Conservation (phyloP, 1,284 basidiomycete genomes). For the Hymenochaete sp. region DNA sequence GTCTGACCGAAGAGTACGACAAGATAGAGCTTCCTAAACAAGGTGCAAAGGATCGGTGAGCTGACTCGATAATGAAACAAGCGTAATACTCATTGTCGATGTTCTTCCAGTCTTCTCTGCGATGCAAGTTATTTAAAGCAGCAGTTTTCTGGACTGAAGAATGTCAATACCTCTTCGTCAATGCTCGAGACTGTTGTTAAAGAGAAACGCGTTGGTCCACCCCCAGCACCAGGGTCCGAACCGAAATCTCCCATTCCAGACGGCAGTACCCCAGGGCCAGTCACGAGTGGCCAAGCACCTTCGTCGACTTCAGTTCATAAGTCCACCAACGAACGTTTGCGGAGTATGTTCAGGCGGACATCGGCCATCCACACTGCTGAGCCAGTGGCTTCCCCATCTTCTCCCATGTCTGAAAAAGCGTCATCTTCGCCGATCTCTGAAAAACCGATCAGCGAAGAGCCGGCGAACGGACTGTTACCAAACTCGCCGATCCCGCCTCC, state of each 20-base stretch:
- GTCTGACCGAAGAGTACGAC: slow-evolving; percentile 76
- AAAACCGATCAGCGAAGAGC: slow-evolving; percentile 6
- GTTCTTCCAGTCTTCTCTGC: slow-evolving; percentile 50
- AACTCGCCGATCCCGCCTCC: slow-evolving; percentile 11
- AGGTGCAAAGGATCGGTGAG: slow-evolving; percentile 76
- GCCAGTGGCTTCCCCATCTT: background rate
- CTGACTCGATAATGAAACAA: slow-evolving; percentile 17
- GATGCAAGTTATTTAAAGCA: slow-evolving; percentile 73
- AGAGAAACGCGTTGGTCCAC: slow-evolving; percentile 47
- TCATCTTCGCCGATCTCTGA: slow-evolving; percentile 7
- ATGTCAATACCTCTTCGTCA: slow-evolving; percentile 54
- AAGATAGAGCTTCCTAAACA: slow-evolving; percentile 73
- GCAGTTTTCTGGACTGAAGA: slow-evolving; percentile 64
- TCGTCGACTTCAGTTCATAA: slow-evolving; percentile 1
- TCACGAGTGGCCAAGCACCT: background rate
- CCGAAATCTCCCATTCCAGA: slow-evolving; percentile 6
- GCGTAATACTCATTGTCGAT: slow-evolving; percentile 6
- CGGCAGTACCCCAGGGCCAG: background rate
- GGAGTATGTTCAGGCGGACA: slow-evolving; percentile 16
- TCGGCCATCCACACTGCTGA: slow-evolving; percentile 10
- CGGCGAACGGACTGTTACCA: no score
- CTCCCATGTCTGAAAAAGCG: slow-evolving; percentile 6
- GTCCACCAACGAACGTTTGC: slow-evolving; percentile 16
- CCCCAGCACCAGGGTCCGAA: slow-evolving; percentile 20
- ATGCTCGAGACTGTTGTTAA: slow-evolving; percentile 77